A percentile compares a stretch with the other conserved stretches of the same genome.
phyloP scores from a whole-genome alignment of 208 protist species.

The Leishmania tarentolae region DNA sequence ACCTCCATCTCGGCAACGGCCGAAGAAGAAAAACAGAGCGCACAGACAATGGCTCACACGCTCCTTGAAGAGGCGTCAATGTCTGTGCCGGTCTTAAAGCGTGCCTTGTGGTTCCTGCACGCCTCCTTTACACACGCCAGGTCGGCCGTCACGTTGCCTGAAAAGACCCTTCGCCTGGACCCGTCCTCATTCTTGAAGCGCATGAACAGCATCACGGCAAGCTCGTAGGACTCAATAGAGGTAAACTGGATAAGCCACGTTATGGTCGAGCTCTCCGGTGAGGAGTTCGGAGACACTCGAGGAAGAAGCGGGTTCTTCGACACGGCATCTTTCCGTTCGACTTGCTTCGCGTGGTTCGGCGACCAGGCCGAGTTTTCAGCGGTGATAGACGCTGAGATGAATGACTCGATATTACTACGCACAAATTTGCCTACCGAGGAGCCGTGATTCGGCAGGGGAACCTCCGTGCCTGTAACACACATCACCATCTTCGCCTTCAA shows the following conservation, averaged over 20 bases:
- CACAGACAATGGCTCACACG: neutral
- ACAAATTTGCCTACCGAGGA: neutral
- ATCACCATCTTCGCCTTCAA: constrained; percentile 13
- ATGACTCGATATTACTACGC: neutral
- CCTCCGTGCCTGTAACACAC: constrained; percentile 2
- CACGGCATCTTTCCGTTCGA: neutral
- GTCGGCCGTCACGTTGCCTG: neutral
- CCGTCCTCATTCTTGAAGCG: neutral
- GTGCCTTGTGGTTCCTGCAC: neutral
- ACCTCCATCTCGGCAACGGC: neutral
- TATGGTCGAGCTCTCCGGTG: neutral
- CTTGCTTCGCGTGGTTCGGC: neutral
- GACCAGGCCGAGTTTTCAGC: neutral
- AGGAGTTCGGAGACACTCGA: neutral
- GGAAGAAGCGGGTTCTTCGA: neutral
- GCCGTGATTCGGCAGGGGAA: neutral
- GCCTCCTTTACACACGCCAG: neutral
- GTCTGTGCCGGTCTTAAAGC: neutral
- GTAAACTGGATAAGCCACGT: constrained; percentile 3
- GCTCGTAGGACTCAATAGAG: constrained; percentile 12
- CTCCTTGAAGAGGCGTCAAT: neutral
- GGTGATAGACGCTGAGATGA: neutral
- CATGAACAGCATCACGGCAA: constrained; percentile 11
- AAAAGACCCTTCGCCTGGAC: neutral
- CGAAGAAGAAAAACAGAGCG: neutral